Conservation (phyloP, 768 basidiomycete genomes). For the Sporobolomyces phaffii region DNA sequence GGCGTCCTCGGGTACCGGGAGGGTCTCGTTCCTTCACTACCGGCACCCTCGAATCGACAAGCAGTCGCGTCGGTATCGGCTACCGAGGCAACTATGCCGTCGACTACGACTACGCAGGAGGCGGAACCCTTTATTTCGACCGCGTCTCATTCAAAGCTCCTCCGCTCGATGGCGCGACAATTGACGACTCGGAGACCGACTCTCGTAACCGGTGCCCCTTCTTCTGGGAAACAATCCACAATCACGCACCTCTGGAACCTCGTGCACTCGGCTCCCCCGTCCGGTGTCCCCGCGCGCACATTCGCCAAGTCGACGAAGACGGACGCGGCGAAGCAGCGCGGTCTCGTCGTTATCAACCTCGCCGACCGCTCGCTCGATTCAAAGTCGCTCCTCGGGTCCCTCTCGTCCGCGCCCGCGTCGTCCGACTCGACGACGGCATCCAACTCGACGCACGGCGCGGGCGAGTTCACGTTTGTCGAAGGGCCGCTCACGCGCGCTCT, state of each 20-base stretch:
- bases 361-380: slow-evolving; percentile 94
- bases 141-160: slow-evolving; percentile 55
- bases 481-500: slow-evolving; percentile 85
- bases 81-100: slow-evolving; percentile 19
- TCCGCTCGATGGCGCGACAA: slow-evolving; percentile 61
- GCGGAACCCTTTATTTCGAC: slow-evolving; percentile 55
- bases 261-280: slow-evolving; percentile 55
- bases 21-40: slow-evolving; percentile 41
- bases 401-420: slow-evolving; percentile 66
- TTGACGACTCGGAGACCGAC: slow-evolving; percentile 66
- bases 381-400: slow-evolving; percentile 84
- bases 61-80: slow-evolving; percentile 28
- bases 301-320: neutral
- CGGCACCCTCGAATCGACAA: slow-evolving; percentile 42
- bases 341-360: slow-evolving; percentile 74
- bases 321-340: slow-evolving; percentile 19
- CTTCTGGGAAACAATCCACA: slow-evolving; percentile 78
- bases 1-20: slow-evolving; percentile 62
- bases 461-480: slow-evolving; percentile 93
- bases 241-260: slow-evolving; percentile 66
- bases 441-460: slow-evolving; percentile 57
- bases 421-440: slow-evolving; percentile 9
- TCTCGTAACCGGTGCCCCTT: slow-evolving; percentile 76
- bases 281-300: slow-evolving; percentile 48
- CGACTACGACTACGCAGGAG: slow-evolving; percentile 19